These are phyloP conservation scores for Umbelopsis sp. DNA, from an alignment of 192 early-diverging fungal species.

Conservation along the genomic window DNA sequence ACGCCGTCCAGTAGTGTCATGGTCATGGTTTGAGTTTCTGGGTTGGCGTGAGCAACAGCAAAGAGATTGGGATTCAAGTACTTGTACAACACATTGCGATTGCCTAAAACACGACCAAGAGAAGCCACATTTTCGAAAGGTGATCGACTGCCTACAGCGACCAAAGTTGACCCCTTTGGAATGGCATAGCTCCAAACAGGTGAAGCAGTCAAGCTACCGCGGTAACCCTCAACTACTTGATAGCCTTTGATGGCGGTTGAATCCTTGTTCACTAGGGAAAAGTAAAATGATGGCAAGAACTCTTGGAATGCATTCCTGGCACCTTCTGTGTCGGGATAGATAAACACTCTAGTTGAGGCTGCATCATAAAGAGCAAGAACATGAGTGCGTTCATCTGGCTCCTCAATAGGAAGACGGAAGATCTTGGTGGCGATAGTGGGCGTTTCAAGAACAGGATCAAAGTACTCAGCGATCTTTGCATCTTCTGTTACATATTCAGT, in stretches of 20 bases:
- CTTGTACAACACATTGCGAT: constrained; percentile 98
- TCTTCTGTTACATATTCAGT: constrained; percentile 44
- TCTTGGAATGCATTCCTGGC: constrained; percentile 57
- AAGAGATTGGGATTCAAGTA: constrained; percentile 95
- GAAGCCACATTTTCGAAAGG: constrained; percentile 73
- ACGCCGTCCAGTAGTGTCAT: constrained; percentile 90
- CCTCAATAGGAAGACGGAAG: constrained; percentile 67
- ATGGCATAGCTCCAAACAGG: constrained; percentile 59
- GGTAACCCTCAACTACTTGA: constrained; percentile 51
- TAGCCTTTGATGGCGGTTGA: constrained; percentile 59
- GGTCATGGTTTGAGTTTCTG: constrained; percentile 47
- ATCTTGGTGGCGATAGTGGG: constrained; percentile 44
- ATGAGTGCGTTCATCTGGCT: constrained; percentile 61
- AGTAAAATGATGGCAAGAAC: constrained; percentile 63
- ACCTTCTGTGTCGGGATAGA: constrained; percentile 67
- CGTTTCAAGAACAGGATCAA: constrained; percentile 45
- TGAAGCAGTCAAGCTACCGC: constrained; percentile 45
- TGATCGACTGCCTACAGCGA: constrained; percentile 4
- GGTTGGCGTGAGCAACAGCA: constrained; percentile 67
- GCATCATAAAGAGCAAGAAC: constrained; percentile 55
- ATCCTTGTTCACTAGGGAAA: constrained; percentile 59
- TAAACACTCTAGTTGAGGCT: constrained; percentile 44
- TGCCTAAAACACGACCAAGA: constrained; percentile 89
- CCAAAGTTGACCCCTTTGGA: constrained; percentile 53
- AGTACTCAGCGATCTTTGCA: constrained; percentile 33